Conservation (phyloP, 192 early-diverging fungal species). For the Gonapodya prolifera region DNA sequence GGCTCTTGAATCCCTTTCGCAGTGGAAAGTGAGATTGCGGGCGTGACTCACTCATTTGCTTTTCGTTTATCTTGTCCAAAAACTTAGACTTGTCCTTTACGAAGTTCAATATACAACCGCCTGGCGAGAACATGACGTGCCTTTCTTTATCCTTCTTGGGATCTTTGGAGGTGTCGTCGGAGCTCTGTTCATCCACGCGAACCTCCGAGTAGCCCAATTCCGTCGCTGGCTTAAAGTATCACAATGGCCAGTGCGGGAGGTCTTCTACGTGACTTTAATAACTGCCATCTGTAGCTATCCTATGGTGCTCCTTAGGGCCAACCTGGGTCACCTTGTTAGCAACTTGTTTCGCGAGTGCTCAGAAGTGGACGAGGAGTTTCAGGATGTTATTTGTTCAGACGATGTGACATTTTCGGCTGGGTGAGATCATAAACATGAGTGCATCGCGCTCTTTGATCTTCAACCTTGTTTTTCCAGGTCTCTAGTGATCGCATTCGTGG, state of each 20-base stretch:
- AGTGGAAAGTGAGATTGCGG: constrained; percentile 46
- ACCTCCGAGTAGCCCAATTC: constrained; percentile 51
- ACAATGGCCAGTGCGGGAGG: constrained; percentile 54
- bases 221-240: constrained; percentile 61
- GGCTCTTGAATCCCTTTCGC: constrained; percentile 61
- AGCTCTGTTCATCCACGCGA: constrained; percentile 57
- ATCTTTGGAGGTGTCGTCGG: constrained; percentile 70
- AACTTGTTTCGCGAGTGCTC: constrained; percentile 83
- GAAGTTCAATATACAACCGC: constrained; percentile 69
- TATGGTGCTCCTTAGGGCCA: constrained; percentile 57
- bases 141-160: constrained; percentile 73
- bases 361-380: constrained; percentile 21
- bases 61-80: too few relatives aligned
- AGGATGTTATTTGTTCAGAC: not conserved
- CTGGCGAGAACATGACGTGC: constrained; percentile 85
- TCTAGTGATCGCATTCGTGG: constrained; percentile 38
- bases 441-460: not conserved
- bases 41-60: too few relatives aligned
- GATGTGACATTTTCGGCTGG: not conserved
- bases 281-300: constrained; percentile 65
- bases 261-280: constrained; percentile 47
- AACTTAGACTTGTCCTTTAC: constrained; percentile 56
- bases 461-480: constrained; percentile 21
- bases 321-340: constrained; percentile 71
- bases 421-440: not conserved